A percentile compares a stretch with the other conserved stretches of the same genome.
These are phyloP conservation scores for Quercus lobata DNA, from an alignment of 331 rosid species.

Conservation along the genomic window DNA sequence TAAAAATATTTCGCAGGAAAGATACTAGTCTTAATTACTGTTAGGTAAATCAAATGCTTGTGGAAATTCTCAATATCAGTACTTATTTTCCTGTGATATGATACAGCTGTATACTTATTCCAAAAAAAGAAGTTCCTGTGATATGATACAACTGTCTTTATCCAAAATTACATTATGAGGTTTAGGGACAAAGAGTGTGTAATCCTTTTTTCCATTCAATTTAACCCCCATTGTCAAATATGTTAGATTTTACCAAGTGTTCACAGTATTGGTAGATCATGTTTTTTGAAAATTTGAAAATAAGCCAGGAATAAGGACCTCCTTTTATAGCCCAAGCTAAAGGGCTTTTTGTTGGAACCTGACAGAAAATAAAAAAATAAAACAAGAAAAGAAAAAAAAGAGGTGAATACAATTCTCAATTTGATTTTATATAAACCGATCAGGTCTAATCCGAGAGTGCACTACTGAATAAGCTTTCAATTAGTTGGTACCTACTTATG, in stretches of 20 bases:
- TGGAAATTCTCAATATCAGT: background rate
- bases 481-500: slow-evolving; percentile 17
- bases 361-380: too few species aligned
- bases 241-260: background rate
- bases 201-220: background rate
- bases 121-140: too few species aligned
- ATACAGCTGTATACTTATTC: too few species aligned
- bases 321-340: too few species aligned
- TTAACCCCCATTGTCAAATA: background rate
- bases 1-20: slow-evolving; percentile 92
- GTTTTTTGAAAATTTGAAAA: background rate
- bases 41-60: slow-evolving; percentile 58
- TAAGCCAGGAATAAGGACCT: background rate
- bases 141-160: background rate
- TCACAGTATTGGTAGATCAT: background rate
- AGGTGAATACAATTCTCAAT: background rate
- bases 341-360: too few species aligned
- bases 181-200: background rate
- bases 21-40: slow-evolving; percentile 90
- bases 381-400: background rate
- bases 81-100: background rate
- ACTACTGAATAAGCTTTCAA: background rate
- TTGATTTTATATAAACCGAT: background rate
- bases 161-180: background rate
- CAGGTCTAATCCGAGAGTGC: background rate